Evolutionary conservation across 2,329 filamentous ascomycete genomes (phyloP), one percentile per base, ranked within the genome.

Genomic region (Diatrype stigma): DNA sequence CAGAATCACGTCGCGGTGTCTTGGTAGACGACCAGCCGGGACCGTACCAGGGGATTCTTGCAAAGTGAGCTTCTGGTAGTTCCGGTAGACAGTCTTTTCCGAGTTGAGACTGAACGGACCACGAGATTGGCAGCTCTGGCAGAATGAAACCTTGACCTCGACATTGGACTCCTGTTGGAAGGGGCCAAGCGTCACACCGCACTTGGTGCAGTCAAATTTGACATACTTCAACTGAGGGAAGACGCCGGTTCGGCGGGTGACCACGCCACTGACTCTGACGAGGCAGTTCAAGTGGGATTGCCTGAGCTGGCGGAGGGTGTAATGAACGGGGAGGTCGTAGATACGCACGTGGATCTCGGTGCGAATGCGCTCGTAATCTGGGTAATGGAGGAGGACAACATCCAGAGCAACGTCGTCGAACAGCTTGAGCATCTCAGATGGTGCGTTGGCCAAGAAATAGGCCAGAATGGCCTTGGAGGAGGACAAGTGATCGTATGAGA

Each of bases 141-240:
- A 99, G 76, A 89, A 99, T 0, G 89, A 90, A 61, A 99, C 90
- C 73, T 93, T 96, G 66, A 99, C 92, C 70, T 99, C 94, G 42
- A 92, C 86, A 55, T 94, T 96, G 40, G 93, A 94, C 73, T 99
- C 94, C 65, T 99, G 94, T 66, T 96, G 93, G 76, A 96, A 99
- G 17, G 94, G 94, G 1, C 94, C 94, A 3, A 99, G 81, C 0
- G 91, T 96, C 44, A 89, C 82, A 54, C 90, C 89, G 64, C 94
- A 99, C 73, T 96, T 99, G 52, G 79, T 84, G 73, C 94, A 99
- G 73, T 96, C 90, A 66, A 99, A 97, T 73, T 96, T 96, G 73
- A 99, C 90, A 70, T 97, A 96, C 70, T 97, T 97, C 54, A 99
- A 78, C 73, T 99, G 94, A 3, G 94, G 94, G 69, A 99, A 99